These are phyloP conservation scores for Fusarium begoniae DNA, from an alignment of 2,329 filamentous ascomycete genomes.

Conservation along the genomic window DNA sequence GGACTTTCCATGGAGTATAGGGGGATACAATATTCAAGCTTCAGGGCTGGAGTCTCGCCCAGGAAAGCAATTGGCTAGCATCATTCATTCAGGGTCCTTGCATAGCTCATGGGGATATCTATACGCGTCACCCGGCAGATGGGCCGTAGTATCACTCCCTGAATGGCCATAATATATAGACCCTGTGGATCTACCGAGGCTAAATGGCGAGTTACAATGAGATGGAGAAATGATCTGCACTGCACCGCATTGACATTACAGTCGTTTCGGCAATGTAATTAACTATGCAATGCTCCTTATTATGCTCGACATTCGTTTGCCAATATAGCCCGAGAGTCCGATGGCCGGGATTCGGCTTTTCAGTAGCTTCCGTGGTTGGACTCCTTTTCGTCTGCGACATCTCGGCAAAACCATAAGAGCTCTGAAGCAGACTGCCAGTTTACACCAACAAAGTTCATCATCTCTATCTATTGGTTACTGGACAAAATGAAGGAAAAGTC, in stretches of 20 bases:
- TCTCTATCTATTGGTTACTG: fast-evolving
- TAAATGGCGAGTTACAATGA: fast-evolving
- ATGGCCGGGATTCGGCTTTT: background rate
- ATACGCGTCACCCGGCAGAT: too few relatives aligned
- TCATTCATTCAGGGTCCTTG: background rate
- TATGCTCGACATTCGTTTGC: background rate
- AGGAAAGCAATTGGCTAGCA: fast-evolving
- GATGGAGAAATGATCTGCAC: background rate
- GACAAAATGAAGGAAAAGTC: background rate
- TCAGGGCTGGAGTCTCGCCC: fast-evolving
- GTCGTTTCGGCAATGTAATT: background rate
- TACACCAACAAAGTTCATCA: background rate
- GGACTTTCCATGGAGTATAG: too few relatives aligned
- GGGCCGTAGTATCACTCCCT: fast-evolving
- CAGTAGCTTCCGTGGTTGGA: background rate
- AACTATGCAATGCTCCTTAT: background rate
- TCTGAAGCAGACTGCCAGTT: fast-evolving
- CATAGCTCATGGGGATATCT: background rate
- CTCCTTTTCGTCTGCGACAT: background rate
- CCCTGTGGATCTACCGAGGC: background rate
- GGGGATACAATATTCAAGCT: fast-evolving
- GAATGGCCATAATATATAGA: fast-evolving
- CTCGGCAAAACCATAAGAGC: background rate
- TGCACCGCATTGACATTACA: background rate
- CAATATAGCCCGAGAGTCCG: background rate